Percentiles rank a stretch among this genome's conserved stretches.
phyloP scores from a whole-genome alignment of 805 yeast genomes.

The Candida maris region DNA sequence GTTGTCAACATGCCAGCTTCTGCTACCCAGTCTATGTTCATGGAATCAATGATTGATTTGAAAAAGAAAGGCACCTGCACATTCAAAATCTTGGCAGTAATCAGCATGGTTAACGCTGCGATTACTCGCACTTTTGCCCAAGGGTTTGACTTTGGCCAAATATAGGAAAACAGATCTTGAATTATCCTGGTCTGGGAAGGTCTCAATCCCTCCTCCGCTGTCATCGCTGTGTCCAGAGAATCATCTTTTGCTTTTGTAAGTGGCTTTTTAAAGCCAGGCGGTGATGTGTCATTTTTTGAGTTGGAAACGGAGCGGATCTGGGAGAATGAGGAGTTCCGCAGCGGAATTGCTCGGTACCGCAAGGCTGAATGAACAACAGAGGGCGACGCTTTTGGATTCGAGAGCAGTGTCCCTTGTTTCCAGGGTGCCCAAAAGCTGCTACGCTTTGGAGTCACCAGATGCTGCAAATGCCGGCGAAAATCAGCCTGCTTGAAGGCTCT shows the following conservation, averaged over 20 bases:
- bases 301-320: constrained; percentile 1
- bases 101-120: constrained; percentile 66
- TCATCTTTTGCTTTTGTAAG: no score
- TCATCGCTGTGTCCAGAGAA: no score
- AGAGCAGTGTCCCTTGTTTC: no score
- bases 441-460: neutral
- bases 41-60: constrained; percentile 80
- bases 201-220: constrained; percentile 7
- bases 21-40: constrained; percentile 84
- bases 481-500: neutral
- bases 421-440: no score
- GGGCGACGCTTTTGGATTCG: neutral
- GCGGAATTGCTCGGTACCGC: no score
- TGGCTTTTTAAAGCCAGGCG: no score
- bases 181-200: constrained; percentile 53
- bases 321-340: no score
- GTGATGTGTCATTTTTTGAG: neutral
- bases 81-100: constrained; percentile 79
- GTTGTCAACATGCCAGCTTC: constrained; percentile 61
- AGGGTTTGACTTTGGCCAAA: constrained; percentile 77
- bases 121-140: constrained; percentile 71
- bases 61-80: constrained; percentile 96
- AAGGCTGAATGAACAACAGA: neutral
- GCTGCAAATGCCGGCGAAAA: constrained; percentile 1
- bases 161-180: constrained; percentile 58